Evolutionary conservation across 495 filamentous ascomycete genomes (phyloP).

Genomic region (Talaromyces wortmannii): DNA sequence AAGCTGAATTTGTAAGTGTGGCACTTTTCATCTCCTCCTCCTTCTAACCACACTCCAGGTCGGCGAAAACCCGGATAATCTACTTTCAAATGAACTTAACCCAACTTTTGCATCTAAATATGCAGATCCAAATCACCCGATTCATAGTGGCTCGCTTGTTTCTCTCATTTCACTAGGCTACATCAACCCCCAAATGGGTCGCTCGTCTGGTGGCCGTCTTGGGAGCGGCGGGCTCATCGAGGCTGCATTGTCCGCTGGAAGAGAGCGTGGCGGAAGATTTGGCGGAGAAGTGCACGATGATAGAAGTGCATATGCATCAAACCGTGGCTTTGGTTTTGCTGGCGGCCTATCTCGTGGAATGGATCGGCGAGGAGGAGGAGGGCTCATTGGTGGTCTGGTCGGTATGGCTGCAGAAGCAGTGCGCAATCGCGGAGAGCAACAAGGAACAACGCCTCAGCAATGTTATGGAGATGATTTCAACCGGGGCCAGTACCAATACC

Average conservation of each 20-base stretch:
- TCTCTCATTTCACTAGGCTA: slow-evolving; percentile 37
- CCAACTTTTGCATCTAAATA: slow-evolving; percentile 40
- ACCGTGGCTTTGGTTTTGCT: background rate
- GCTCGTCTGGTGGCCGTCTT: background rate
- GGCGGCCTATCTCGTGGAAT: background rate
- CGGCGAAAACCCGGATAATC: slow-evolving; percentile 18
- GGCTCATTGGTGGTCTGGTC: background rate
- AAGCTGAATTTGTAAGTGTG: slow-evolving; percentile 52
- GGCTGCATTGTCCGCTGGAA: no score
- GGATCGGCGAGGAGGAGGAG: background rate
- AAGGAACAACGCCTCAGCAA: background rate
- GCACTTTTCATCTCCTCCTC: no score
- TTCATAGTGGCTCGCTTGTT: slow-evolving; percentile 23
- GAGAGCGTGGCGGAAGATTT: background rate
- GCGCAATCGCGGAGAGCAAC: background rate
- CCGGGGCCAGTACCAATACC: no score
- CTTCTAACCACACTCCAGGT: background rate
- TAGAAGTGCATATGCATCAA: background rate
- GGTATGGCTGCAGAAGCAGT: background rate
- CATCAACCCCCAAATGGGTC: slow-evolving; percentile 4
- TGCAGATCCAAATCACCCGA: slow-evolving; percentile 48
- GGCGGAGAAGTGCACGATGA: background rate
- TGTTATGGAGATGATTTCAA: no score
- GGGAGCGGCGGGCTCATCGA: background rate
- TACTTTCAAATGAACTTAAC: slow-evolving; percentile 1